Conservation (phyloP, 164 flowering plant species). For the Vitis riparia region DNA sequence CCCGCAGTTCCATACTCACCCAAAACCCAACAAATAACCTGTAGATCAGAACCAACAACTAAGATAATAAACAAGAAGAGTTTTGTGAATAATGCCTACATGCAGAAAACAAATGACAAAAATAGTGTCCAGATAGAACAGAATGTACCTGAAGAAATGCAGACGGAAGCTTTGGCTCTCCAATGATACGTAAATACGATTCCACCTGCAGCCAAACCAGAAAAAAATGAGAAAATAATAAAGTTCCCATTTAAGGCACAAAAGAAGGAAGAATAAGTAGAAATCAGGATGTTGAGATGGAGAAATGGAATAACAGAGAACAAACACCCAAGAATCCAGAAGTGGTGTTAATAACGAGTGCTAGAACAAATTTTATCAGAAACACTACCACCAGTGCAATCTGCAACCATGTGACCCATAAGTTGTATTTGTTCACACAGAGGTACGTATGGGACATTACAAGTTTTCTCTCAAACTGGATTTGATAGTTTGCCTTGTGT, state of each 20-base stretch:
- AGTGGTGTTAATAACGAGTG: no score
- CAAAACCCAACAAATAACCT: slow-evolving; percentile 99
- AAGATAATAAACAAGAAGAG: neutral
- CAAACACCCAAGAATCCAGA: no score
- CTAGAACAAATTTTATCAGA: no score
- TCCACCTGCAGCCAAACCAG: slow-evolving; percentile 65
- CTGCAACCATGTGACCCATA: no score
- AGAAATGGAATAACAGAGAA: no score
- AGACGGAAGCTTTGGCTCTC: slow-evolving; percentile 96
- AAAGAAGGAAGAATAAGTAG: neutral
- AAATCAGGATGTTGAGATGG: neutral
- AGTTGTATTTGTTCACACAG: no score
- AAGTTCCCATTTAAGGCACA: slow-evolving; percentile 1
- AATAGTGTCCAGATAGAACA: slow-evolving; percentile 13
- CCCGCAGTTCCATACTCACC: slow-evolving; percentile 98
- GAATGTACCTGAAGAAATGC: slow-evolving; percentile 78
- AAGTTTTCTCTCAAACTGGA: no score
- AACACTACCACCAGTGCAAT: no score
- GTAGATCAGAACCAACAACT: slow-evolving; percentile 8
- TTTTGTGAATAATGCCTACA: neutral
- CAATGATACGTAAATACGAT: slow-evolving; percentile 81
- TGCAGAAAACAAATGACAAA: slow-evolving; percentile 9
- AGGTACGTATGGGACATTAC: no score
- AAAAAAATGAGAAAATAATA: neutral
- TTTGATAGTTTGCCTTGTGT: no score